Percentiles rank a stretch among this genome's conserved stretches.
Conservation (phyloP, 257 asterid genomes). For the Solanum corneliomulleri region DNA sequence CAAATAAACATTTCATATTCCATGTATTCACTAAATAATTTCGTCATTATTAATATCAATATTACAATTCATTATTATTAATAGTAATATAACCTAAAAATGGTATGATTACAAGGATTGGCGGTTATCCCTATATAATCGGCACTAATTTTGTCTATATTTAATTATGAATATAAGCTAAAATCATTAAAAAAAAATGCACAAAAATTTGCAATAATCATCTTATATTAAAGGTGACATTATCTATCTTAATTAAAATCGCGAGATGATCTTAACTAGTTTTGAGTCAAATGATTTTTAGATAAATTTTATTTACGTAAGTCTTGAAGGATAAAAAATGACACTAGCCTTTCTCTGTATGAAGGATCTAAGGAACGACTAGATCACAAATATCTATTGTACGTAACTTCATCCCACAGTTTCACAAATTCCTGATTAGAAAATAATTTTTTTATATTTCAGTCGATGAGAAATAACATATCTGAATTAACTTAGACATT, state of each 20-base stretch:
- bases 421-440: not conserved
- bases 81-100: not conserved
- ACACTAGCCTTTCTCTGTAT: not conserved
- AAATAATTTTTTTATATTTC: no score
- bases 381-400: no score
- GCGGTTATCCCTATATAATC: not conserved
- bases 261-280: not conserved
- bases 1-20: not conserved
- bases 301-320: not conserved
- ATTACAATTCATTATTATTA: not conserved
- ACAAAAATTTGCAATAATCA: not conserved
- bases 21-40: not conserved
- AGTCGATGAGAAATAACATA: no score
- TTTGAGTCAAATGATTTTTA: not conserved
- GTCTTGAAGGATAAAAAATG: not conserved
- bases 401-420: fast-evolving
- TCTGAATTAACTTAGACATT: no score
- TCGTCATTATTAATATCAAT: not conserved
- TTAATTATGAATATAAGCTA: not conserved
- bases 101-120: not conserved
- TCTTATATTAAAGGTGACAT: not conserved
- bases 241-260: not conserved
- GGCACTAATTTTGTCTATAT: not conserved
- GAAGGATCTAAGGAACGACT: not conserved
- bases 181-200: not conserved